Evolutionary conservation across 257 asterid species (phyloP).

Genomic region (Handroanthus guayacan): DNA sequence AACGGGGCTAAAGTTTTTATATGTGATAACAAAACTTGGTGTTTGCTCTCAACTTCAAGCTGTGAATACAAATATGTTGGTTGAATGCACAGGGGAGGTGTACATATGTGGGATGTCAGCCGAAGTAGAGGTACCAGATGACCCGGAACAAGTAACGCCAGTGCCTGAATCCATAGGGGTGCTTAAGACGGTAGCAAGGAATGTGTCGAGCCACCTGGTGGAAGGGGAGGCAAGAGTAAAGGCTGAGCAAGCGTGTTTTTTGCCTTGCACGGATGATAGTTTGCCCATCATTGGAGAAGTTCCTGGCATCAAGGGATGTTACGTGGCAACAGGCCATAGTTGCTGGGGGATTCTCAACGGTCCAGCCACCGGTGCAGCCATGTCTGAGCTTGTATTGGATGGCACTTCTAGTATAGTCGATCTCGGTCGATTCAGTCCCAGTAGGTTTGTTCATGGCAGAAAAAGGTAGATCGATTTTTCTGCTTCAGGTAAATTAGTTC

Average conservation of each 20-base stretch:
- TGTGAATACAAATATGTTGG: not conserved
- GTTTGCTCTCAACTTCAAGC: not conserved
- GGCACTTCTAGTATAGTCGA: slow-evolving; percentile 64
- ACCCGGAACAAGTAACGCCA: slow-evolving; percentile 73
- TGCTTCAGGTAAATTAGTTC: not conserved
- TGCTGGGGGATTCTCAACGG: slow-evolving; percentile 98
- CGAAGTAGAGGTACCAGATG: slow-evolving; percentile 84
- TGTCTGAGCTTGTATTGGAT: slow-evolving; percentile 80
- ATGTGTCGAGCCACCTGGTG: slow-evolving; percentile 74
- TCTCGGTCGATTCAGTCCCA: slow-evolving; percentile 62
- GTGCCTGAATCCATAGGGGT: slow-evolving; percentile 64
- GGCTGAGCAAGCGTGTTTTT: slow-evolving; percentile 91
- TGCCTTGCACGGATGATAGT: slow-evolving; percentile 84
- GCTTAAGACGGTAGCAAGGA: slow-evolving; percentile 71
- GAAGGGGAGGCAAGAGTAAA: slow-evolving; percentile 72
- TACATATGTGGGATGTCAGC: slow-evolving; percentile 94
- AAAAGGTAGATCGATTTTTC: slow-evolving; percentile 22
- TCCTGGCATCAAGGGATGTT: slow-evolving; percentile 77
- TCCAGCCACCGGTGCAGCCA: slow-evolving; percentile 89
- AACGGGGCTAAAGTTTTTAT: not conserved
- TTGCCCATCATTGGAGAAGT: slow-evolving; percentile 82
- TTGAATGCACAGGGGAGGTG: slow-evolving; percentile 75
- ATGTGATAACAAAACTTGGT: not conserved
- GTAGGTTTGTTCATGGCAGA: slow-evolving; percentile 51
- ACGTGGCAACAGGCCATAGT: slow-evolving; percentile 85